Base-by-base conservation (phyloP, 2,329 filamentous ascomycete genomes). In the Didymella arachidicola region DNA sequence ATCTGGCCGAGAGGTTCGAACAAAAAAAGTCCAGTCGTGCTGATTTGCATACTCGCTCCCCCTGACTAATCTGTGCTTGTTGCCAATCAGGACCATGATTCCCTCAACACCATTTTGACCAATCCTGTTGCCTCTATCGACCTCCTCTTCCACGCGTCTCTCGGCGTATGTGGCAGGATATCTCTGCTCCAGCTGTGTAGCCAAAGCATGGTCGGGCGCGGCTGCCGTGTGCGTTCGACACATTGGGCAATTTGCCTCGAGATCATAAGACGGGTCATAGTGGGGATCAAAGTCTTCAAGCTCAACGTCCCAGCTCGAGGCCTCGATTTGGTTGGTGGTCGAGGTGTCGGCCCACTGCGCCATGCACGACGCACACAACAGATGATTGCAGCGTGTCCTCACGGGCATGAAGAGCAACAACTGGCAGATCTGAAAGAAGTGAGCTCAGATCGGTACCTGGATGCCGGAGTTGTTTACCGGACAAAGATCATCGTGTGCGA, bases 11-110 rank as follows among this genome's bases (percentile, higher is more conserved):
- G 75, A 78, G 0, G 75, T 70, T n/a, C 72, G 62, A 6, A 82
- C 77, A 61, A 82, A 82, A 60, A 82, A 81, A 0, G 73, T 78
- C 80, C 80, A 82, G 30, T 79, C 73, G 60, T 81, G 80, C 54
- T 72, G 63, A 45, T 80, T 81, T 41, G 48, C 39, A 54, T 66
- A 51, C 41, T 72, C 51, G 30, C 62, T 18, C 16, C 46, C 58
- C n/a, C 64, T 49, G 3, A 76, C 62, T 11, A 72, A 42, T 11
- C 64, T 56, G 62, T 81, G 80, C 51, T 70, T 72, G 53, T 82
- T 82, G 16, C 80, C 80, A 49, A 82, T 77, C 57, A 80, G 72
- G 4, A 82, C 69, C 39, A 78, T 80, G 26, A 82, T 59, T 4
- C 76, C 76, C 55, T 81, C 73, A 1, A 79, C 69, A 5, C 69